These are phyloP conservation scores for Saussurea involucrata DNA, from an alignment of 129 eudicot genomes.

Conservation along the genomic window DNA sequence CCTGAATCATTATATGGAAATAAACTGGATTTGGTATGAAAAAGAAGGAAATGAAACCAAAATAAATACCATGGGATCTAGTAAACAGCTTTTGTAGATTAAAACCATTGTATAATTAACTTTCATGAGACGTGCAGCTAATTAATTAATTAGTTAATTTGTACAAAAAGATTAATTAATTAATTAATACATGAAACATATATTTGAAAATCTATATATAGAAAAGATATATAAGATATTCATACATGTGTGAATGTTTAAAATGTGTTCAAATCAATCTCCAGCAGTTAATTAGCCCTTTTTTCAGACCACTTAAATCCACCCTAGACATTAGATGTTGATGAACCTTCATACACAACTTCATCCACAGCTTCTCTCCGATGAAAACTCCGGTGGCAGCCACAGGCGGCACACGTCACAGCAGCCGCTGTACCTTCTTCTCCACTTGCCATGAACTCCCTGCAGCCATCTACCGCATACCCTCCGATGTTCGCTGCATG, in stretches of 20 bases:
- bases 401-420: conserved; percentile 77
- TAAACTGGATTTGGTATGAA: neutral
- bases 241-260: conserved; percentile 22
- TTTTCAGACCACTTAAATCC: conserved; percentile 13
- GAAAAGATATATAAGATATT: conserved; percentile 22
- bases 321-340: conserved; percentile 30
- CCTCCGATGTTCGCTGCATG: conserved; percentile 48
- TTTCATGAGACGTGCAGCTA: conserved; percentile 7
- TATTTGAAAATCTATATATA: conserved; percentile 7
- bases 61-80: neutral
- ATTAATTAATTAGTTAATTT: conserved; percentile 18
- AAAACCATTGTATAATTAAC: conserved; percentile 11
- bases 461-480: conserved; percentile 39
- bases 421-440: conserved; percentile 54
- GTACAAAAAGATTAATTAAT: conserved; percentile 25
- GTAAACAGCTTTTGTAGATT: neutral
- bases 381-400: conserved; percentile 88
- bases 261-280: conserved; percentile 19
- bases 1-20: no score
- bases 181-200: conserved; percentile 15
- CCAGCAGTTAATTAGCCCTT: neutral
- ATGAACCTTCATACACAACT: conserved; percentile 57
- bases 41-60: conserved; percentile 9
- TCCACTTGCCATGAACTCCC: conserved; percentile 69
- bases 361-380: conserved; percentile 55